Evolutionary conservation across 192 early-diverging fungal genomes (phyloP), one percentile per base, ranked within the genome.

Genomic region (Podochytrium sp.): DNA sequence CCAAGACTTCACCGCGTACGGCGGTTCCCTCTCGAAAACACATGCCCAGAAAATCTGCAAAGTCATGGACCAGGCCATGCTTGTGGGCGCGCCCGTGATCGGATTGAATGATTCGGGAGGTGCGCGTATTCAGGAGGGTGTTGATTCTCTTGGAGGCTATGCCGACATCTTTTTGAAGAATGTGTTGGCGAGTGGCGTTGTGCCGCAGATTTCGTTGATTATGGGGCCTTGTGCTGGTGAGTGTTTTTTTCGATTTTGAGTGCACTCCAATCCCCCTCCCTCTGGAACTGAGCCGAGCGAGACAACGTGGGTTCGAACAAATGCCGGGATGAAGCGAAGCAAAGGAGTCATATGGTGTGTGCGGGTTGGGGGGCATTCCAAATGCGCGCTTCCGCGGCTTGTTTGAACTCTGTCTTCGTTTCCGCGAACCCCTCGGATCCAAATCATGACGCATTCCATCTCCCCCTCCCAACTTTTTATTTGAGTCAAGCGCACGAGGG

Each of bases 21-120:
- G 96, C 65, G 96, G 96, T 4, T 92, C 90, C 57, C 79, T 98
- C 67, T 94, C 93, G 32, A 89, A 90, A 63, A 93, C 88, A 33
- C 92, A 97, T 78, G 94, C 96, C 1, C 85, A 88, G 63, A 98
- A 98, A 81, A 53, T 64, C 37, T 79, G 80, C 53, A 52, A 80
- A 70, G 53, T 87, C 75, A 94, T 98, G 93, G 95, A 98, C 76
- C 90, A 93, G 74, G 96, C 96, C 16, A 78, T 98, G 75, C 76
- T 91, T 40, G 95, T 94, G 14, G 93, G 95, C 25, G 95, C 94
- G n/a, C 96, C 96, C 3, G 91, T 98, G 23, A 91, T 98, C 51
- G 96, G 96, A 1, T 79, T 98, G 29, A 95, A 98, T 74, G 96
- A 98, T 82, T 97, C 95, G 63, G 96, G 96, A 50, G 96, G 96